Conservation (phyloP, 139 green algal genomes). For the Tetraselmis chui region DNA sequence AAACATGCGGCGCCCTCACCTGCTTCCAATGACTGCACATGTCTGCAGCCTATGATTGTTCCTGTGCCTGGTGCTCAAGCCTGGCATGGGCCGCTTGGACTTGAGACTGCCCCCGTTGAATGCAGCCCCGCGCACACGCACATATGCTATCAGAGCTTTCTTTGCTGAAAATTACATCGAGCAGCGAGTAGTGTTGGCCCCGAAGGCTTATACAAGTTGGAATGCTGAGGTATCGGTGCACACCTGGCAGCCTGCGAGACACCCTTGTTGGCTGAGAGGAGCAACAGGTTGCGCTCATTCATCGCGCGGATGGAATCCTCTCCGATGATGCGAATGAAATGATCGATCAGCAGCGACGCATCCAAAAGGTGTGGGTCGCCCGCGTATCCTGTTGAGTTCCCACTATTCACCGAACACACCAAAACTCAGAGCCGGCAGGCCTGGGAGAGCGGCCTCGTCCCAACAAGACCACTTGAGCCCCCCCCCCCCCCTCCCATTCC, state of each 20-base stretch:
- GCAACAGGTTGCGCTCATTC: neutral
- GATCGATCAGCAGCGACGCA: neutral
- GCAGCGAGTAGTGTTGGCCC: no score
- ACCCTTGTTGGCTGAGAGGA: neutral
- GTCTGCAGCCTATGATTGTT: neutral
- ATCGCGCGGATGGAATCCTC: neutral
- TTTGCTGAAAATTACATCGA: no score
- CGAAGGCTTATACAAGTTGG: no score
- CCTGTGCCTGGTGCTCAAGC: neutral
- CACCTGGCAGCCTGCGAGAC: neutral
- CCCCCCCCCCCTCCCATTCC: neutral
- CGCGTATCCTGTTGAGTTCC: neutral
- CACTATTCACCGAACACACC: neutral
- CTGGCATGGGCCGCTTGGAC: neutral
- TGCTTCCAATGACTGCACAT: neutral
- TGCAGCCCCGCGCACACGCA: no score
- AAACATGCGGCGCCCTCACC: no score
- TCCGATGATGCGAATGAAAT: neutral
- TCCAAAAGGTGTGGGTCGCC: neutral
- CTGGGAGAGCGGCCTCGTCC: neutral
- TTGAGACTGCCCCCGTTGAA: neutral
- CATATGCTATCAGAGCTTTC: no score
- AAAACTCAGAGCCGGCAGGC: neutral
- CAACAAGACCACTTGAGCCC: neutral
- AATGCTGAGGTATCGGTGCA: no score